Percentiles rank a stretch among this genome's conserved stretches.
phyloP scores from a whole-genome alignment of 2,329 filamentous ascomycete species.

The Lachnellula suecica region DNA sequence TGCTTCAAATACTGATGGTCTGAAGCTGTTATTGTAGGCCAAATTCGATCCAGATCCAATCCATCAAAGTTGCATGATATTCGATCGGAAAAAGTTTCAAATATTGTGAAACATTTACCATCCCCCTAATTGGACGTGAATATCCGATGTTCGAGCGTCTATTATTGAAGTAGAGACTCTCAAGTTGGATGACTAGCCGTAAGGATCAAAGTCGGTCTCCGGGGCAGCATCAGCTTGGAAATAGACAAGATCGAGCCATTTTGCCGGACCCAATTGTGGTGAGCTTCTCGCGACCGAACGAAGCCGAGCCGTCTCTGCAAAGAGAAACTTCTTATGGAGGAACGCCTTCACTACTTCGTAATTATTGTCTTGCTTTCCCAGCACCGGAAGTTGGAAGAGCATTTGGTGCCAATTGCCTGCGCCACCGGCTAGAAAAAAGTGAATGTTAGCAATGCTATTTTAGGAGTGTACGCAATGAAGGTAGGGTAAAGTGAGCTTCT shows the following conservation, averaged over 20 bases:
- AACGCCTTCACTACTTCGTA: slow-evolving; percentile 23
- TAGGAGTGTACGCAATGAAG: too few species aligned
- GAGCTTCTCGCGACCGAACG: slow-evolving; percentile 19
- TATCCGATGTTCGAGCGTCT: too few species aligned
- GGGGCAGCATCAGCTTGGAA: slow-evolving; percentile 21
- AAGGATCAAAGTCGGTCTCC: slow-evolving; percentile 22
- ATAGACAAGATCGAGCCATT: slow-evolving; percentile 25
- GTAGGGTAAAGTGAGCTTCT: too few species aligned
- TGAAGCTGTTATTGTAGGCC: not conserved
- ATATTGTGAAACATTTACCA: slow-evolving; percentile 1
- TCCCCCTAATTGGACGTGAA: too few species aligned
- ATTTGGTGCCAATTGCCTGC: slow-evolving; percentile 29
- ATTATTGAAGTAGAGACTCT: too few species aligned
- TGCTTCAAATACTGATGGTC: not conserved
- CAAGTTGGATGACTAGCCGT: too few species aligned
- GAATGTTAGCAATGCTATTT: too few species aligned
- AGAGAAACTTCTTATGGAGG: slow-evolving; percentile 21
- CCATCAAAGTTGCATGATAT: not conserved
- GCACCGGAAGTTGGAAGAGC: slow-evolving; percentile 27
- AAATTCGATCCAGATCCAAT: not conserved
- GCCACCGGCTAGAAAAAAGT: slow-evolving; percentile 19
- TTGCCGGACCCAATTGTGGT: slow-evolving; percentile 7
- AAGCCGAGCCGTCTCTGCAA: slow-evolving; percentile 21
- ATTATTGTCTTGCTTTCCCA: slow-evolving; percentile 23
- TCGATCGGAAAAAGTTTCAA: not conserved